Evolutionary conservation across 805 yeast genomes (phyloP), one percentile per base, ranked within the genome.

Genomic region (Wickerhamiella vanderwaltii): DNA sequence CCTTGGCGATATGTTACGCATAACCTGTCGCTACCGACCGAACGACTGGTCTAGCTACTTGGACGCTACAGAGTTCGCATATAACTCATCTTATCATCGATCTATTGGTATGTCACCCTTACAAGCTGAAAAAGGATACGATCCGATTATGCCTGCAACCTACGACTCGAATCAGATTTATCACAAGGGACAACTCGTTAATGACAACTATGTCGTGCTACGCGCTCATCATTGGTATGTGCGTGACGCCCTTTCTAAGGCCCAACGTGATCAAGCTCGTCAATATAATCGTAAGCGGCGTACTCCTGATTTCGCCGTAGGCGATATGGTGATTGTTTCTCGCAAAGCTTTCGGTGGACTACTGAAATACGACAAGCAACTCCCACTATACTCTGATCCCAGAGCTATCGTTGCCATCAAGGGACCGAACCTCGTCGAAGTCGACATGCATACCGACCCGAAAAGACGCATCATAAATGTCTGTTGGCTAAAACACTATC

Each of bases 331-430:
- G 9, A 25, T 32, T 12, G 22, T 32, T 26, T 18, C 35, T 17
- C 35, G 35, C 26, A 18, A 20, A 9, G 35, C 35, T 5, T 32
- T 32, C 24, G 35, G 35, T 9, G 35, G 22, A 16, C 26, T 32
- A 4, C n/a, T n/a, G 16, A 17, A 9, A 3, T 32, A 32, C 35
- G 26, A 32, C 17, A 6, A 20, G 26, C 12, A 11, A 26, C 20
- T 19, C n/a, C 24, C 35, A 7, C 35, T 32, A 3, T 32, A 19
- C 35, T 32, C 13, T 6, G 29, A 31, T 12, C 39, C 39, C 5
- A 24, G 26, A 16, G 31, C 30, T 9, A 18, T 35, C 24, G 39
- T 24, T 9, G 2, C n/a, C 6, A 26, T 25, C 12, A 5, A 11
- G 19, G 5, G 12, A 11, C 19, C 29, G n/a, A 24, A 35, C 15